Evolutionary conservation across 345 rosid genomes (phyloP).

Genomic region (Bruguiera gymnorhiza): DNA sequence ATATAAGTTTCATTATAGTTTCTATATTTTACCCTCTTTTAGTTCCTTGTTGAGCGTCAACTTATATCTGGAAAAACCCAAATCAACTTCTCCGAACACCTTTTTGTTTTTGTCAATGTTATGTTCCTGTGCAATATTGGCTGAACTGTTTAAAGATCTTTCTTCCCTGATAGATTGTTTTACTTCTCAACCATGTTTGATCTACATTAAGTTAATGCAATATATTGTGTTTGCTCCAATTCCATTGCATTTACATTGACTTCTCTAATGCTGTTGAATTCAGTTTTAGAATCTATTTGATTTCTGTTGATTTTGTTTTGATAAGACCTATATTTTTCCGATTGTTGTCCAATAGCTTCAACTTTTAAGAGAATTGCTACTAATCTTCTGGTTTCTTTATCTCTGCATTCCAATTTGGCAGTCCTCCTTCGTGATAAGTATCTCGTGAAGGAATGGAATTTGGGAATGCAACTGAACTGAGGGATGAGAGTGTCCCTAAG

Average conservation of each 20-base stretch:
- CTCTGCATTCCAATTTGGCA: constrained; percentile 15
- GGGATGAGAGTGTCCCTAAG: constrained; percentile 34
- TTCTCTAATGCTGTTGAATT: background rate
- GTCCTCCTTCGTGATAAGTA: constrained; percentile 11
- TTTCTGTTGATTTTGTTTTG: background rate
- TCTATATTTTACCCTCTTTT: background rate
- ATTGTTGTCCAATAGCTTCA: no score
- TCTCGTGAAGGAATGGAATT: constrained; percentile 51
- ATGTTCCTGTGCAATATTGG: background rate
- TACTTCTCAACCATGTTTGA: background rate
- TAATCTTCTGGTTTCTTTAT: background rate
- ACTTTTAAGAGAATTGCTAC: no score
- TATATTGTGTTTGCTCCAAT: background rate
- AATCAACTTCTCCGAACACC: background rate
- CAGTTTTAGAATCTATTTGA: background rate
- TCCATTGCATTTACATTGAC: background rate
- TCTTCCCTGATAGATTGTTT: background rate
- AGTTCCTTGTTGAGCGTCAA: background rate
- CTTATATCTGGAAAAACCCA: background rate
- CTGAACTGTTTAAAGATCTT: background rate
- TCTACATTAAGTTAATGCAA: background rate
- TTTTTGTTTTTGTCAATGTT: background rate
- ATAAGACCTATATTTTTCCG: background rate
- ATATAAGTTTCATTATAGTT: background rate
- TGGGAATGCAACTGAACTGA: constrained; percentile 32